These are phyloP conservation scores for Hamamelis virginiana DNA, from an alignment of 164 flowering plant genomes.

Conservation along the genomic window DNA sequence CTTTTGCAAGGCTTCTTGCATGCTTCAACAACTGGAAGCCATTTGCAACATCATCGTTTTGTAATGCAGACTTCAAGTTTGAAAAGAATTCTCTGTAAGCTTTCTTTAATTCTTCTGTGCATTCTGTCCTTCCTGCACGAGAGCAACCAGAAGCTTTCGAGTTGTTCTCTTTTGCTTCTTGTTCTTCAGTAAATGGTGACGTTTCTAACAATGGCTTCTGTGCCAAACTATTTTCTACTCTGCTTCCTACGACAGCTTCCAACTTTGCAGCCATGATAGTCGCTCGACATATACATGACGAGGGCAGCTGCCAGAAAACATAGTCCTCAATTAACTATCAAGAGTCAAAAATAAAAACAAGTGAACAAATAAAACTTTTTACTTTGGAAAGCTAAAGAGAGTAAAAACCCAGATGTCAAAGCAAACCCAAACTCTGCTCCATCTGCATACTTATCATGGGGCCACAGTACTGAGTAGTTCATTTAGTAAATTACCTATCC, in stretches of 20 bases:
- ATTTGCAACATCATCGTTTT: slow-evolving; percentile 25
- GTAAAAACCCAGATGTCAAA: background rate
- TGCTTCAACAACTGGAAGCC: slow-evolving; percentile 37
- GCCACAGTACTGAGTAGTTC: background rate
- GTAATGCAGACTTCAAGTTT: slow-evolving; percentile 41
- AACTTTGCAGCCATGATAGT: slow-evolving; percentile 67
- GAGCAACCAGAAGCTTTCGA: slow-evolving; percentile 3
- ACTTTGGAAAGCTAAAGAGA: background rate
- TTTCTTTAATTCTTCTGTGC: slow-evolving; percentile 12
- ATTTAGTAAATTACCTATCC: background rate
- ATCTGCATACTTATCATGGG: background rate
- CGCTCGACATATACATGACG: slow-evolving; percentile 64
- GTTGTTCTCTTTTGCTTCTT: slow-evolving; percentile 3
- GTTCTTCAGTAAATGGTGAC: slow-evolving; percentile 7
- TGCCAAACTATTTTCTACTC: slow-evolving; percentile 22
- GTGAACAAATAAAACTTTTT: background rate
- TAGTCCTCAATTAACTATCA: background rate
- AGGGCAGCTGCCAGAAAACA: slow-evolving; percentile 55
- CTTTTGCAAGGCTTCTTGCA: slow-evolving; percentile 43
- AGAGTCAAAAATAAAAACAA: background rate
- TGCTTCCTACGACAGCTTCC: slow-evolving; percentile 47
- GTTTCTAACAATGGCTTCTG: slow-evolving; percentile 6
- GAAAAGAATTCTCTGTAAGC: slow-evolving; percentile 39
- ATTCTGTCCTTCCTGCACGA: slow-evolving; percentile 5
- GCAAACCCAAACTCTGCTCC: background rate